These are phyloP conservation scores for Colletotrichum cereale DNA, from an alignment of 2,329 filamentous ascomycete genomes.

Conservation along the genomic window DNA sequence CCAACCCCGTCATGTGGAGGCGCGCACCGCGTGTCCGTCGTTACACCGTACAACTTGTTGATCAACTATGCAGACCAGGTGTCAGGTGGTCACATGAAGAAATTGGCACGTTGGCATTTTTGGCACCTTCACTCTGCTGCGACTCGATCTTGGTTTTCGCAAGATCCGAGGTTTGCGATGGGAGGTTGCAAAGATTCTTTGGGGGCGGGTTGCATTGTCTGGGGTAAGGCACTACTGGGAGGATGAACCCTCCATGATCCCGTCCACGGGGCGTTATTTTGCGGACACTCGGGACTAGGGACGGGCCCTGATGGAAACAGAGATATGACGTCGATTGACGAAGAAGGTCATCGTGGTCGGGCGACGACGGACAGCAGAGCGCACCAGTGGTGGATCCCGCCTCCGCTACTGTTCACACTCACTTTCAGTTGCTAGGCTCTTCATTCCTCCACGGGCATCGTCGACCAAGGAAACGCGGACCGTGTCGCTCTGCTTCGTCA, in stretches of 20 bases:
- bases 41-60: conserved; percentile 1
- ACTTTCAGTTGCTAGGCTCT: not conserved
- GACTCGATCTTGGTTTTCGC: not conserved
- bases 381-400: conserved; percentile 27
- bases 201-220: conserved; percentile 22
- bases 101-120: not conserved
- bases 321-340: conserved; percentile 35
- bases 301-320: conserved; percentile 11
- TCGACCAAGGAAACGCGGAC: conserved; percentile 19
- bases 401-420: not conserved
- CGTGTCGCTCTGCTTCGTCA: conserved; percentile 5
- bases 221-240: conserved; percentile 26
- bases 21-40: not conserved
- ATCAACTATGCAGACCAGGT: conserved; percentile 4
- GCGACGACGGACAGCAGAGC: conserved; percentile 19
- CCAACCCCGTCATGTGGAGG: not conserved
- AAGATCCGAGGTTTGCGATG: conserved; percentile 16
- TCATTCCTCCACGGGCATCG: conserved; percentile 15
- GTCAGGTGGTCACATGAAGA: conserved; percentile 7
- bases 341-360: conserved; percentile 14
- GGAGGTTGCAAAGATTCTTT: not conserved
- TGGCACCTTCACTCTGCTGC: not conserved
- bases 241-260: conserved; percentile 28
- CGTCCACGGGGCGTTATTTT: not conserved
- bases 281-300: conserved; percentile 7